phyloP scores from a whole-genome alignment of 352 stramenopile species.

The Plasmopara muralis region DNA sequence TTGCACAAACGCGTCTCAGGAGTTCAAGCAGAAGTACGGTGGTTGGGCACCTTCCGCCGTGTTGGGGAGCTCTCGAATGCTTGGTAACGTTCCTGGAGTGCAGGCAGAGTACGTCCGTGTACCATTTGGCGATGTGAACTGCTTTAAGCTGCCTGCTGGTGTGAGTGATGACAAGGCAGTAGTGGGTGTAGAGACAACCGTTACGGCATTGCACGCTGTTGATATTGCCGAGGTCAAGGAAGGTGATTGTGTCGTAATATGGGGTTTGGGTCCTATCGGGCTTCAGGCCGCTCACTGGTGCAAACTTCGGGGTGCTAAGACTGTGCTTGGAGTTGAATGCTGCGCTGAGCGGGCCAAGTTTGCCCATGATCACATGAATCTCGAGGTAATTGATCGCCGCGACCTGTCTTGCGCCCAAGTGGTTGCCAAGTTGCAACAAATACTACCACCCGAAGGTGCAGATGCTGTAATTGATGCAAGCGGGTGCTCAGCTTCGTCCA shows the following conservation, averaged over 20 bases:
- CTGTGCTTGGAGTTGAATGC: slow-evolving; percentile 50
- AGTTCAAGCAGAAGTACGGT: slow-evolving; percentile 61
- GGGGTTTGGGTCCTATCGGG: slow-evolving; percentile 57
- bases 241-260: slow-evolving; percentile 53
- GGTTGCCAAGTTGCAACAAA: slow-evolving; percentile 37
- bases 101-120: slow-evolving; percentile 75
- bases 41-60: slow-evolving; percentile 56
- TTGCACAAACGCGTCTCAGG: slow-evolving; percentile 58
- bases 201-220: slow-evolving; percentile 51
- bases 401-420: slow-evolving; percentile 42
- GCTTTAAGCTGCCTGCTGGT: slow-evolving; percentile 46
- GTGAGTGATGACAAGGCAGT: slow-evolving; percentile 63
- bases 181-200: slow-evolving; percentile 50
- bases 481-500: slow-evolving; percentile 25
- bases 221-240: slow-evolving; percentile 45
- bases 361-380: slow-evolving; percentile 46
- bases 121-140: slow-evolving; percentile 66
- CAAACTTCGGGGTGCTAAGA: slow-evolving; percentile 57
- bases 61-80: slow-evolving; percentile 46
- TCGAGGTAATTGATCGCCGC: slow-evolving; percentile 57
- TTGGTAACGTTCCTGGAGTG: slow-evolving; percentile 54
- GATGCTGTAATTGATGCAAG: slow-evolving; percentile 55
- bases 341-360: slow-evolving; percentile 45
- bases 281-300: slow-evolving; percentile 51
- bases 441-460: slow-evolving; percentile 42